phyloP scores from a whole-genome alignment of 2,329 filamentous ascomycete genomes.

The Ascochyta viciae-villosae region DNA sequence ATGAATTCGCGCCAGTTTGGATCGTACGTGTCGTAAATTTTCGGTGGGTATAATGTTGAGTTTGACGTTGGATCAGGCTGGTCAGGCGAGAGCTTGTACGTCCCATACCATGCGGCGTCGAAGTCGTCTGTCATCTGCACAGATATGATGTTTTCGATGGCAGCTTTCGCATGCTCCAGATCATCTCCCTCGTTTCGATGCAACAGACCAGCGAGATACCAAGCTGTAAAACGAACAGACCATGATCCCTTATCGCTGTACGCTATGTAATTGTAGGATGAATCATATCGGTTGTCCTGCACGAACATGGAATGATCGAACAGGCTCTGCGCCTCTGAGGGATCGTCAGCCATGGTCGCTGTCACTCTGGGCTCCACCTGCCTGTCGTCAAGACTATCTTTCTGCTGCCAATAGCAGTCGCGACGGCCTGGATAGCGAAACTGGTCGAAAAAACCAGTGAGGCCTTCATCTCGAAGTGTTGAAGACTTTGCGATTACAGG shows the following conservation, averaged over 20 bases:
- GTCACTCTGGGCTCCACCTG: not conserved
- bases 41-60: constrained; percentile 8
- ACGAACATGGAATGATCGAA: constrained; percentile 27
- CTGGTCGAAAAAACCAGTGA: no score
- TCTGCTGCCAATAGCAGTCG: constrained; percentile 2
- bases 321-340: constrained; percentile 18
- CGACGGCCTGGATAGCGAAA: constrained; percentile 1
- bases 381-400: constrained; percentile 1
- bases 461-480: no score
- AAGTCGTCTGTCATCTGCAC: constrained; percentile 49
- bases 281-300: constrained; percentile 50
- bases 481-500: not conserved
- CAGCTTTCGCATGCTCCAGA: constrained; percentile 45
- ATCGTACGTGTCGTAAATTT: constrained; percentile 19
- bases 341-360: not conserved
- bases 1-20: constrained; percentile 51
- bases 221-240: constrained; percentile 54
- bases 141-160: constrained; percentile 46
- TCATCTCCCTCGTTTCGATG: constrained; percentile 48
- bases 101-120: constrained; percentile 38
- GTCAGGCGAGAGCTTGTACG: constrained; percentile 16
- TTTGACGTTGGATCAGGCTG: constrained; percentile 12
- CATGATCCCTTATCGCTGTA: constrained; percentile 54
- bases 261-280: constrained; percentile 53
- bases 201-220: constrained; percentile 52